Evolutionary conservation across 1,284 basidiomycete genomes (phyloP).

Genomic region (Wallemia hederae): DNA sequence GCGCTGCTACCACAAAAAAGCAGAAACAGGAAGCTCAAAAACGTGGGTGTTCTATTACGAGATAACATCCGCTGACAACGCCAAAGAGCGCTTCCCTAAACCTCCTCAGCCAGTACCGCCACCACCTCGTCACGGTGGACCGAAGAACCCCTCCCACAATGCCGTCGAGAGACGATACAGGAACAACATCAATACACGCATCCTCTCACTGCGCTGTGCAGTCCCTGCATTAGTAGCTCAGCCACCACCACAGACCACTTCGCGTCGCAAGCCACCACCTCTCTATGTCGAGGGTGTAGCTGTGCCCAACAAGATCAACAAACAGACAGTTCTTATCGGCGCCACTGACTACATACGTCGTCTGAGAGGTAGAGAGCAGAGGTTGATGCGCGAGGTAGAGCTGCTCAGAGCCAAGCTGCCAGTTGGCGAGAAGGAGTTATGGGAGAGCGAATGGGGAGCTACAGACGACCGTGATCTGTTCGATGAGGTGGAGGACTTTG

Average conservation of each 20-base stretch:
- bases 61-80: neutral
- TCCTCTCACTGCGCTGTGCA: conserved; percentile 46
- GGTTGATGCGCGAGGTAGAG: conserved; percentile 5
- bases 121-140: conserved; percentile 15
- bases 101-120: neutral
- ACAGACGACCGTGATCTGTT: neutral
- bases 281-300: conserved; percentile 13
- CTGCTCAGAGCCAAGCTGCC: neutral
- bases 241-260: conserved; percentile 8
- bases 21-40: neutral
- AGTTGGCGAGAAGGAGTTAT: neutral
- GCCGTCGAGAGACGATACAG: conserved; percentile 70
- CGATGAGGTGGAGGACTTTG: conserved; percentile 1
- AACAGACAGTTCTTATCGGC: conserved; percentile 13
- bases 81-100: neutral
- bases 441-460: neutral
- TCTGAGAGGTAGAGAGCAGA: conserved; percentile 12
- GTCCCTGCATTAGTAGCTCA: conserved; percentile 36
- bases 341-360: conserved; percentile 15
- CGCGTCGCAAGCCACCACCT: conserved; percentile 8
- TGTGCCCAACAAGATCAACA: conserved; percentile 15
- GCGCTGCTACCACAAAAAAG: neutral
- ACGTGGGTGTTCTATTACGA: neutral
- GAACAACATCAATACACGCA: conserved; percentile 66
- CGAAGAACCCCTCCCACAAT: conserved; percentile 55